Conservation (phyloP, 129 eudicot genomes). For the Escallonia herrerae region DNA sequence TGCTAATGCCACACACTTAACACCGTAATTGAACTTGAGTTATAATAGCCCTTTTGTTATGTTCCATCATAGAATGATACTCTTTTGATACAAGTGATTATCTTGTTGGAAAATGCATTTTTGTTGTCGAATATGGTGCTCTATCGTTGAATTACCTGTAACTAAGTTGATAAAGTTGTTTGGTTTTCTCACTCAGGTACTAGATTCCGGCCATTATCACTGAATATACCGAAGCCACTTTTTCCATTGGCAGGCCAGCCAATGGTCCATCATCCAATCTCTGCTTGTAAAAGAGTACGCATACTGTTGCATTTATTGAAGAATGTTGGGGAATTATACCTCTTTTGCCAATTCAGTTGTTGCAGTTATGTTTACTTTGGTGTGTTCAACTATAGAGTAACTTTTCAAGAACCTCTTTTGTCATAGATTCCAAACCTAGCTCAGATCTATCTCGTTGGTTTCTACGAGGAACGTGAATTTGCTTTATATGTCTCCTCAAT, state of each 20-base stretch:
- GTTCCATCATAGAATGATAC: neutral
- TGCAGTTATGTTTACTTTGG: neutral
- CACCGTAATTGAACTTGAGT: no score
- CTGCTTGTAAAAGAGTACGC: conserved; percentile 86
- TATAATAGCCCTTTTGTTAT: neutral
- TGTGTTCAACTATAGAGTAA: neutral
- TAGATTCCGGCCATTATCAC: conserved; percentile 83
- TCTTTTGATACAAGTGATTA: neutral
- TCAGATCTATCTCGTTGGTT: conserved; percentile 83
- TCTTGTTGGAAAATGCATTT: neutral
- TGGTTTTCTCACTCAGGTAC: conserved; percentile 46
- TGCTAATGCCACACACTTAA: no score
- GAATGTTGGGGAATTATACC: neutral
- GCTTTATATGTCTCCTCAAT: conserved; percentile 81
- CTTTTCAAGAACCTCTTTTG: conserved; percentile 1
- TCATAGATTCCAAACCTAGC: conserved; percentile 79
- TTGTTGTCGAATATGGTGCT: conserved; percentile 1
- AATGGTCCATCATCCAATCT: conserved; percentile 93
- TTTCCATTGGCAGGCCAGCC: conserved; percentile 93
- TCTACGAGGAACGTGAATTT: conserved; percentile 90
- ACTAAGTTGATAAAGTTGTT: neutral
- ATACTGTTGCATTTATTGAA: neutral
- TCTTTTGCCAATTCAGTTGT: no score
- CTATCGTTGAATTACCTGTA: neutral
- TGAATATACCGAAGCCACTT: conserved; percentile 82